Base-by-base conservation (phyloP, 768 basidiomycete species). In the Antrodiella citrinella region DNA sequence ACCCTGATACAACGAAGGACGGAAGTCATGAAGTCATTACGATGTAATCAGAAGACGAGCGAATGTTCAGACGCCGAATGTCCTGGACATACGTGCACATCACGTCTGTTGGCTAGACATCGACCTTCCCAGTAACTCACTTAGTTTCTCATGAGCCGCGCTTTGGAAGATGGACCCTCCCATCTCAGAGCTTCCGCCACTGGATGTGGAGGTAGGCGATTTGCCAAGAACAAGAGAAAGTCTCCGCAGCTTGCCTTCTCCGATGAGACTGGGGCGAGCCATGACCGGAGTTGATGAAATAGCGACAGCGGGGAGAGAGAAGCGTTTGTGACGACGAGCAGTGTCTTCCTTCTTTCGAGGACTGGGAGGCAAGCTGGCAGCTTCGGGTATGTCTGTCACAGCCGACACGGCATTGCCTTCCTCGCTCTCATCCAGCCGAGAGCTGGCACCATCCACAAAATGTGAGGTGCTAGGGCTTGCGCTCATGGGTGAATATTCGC, bases 261-360 rank as follows among this genome's bases (percentile, higher is more conserved):
- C 66, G 21, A 56, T 59, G 20, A 58, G 51, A 45, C 52, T 66
- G 35, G 78, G 76, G 18, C 78, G 74, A 19, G 83, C 77, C 23
- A 81, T 84, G 12, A 90, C 86, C 15, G 76, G 79, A 24, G 80
- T 80, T 24, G 81, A 80, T 55, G 89, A 86, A 62, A 90, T 55
- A 30, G 83, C 86, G 30, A 91, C 71, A n/a, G 84, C 84, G 43
- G 87, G 85, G 45, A 85, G 53, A 45, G 88, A 89, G 58, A 88
- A 88, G 35, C 85, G 76, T 60, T 86, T 85, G 58, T 70, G 71
- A 58, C 79, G 64, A 56, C 82, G 67, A 41, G 74, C 75, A 0
- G 84, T 85, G 53, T 85, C 76, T 60, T 86, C 85, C 57, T 62
- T 72, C 51, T 72, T 58, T 45, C 65, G 23, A 30, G 53, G 45